These are phyloP conservation scores for Apiotrichum montevideense DNA, from an alignment of 1,284 basidiomycete species.

Conservation along the genomic window DNA sequence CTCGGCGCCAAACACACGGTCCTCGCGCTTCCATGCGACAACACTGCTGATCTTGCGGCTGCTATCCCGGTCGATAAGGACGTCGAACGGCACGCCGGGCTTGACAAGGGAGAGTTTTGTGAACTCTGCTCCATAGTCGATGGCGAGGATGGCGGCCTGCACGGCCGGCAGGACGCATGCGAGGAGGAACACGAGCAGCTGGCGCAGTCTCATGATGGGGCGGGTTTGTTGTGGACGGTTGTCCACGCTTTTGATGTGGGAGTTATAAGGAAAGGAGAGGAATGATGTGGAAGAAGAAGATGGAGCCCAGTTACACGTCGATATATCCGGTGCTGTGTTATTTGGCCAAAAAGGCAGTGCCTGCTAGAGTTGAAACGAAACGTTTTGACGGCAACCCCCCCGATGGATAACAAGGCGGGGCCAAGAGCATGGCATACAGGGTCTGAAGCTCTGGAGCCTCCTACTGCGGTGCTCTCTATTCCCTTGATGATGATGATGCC, in stretches of 20 bases:
- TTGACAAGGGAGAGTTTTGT: constrained; percentile 96
- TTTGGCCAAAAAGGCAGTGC: too few species aligned
- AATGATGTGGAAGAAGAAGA: not conserved
- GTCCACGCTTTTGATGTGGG: not conserved
- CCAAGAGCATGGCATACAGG: too few species aligned
- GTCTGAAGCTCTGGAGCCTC: too few species aligned
- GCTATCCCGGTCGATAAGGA: constrained; percentile 90
- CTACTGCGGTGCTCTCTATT: too few species aligned
- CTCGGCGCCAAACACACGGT: constrained; percentile 81
- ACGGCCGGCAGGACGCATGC: constrained; percentile 29
- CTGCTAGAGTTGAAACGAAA: too few species aligned
- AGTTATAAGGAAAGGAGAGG: not conserved
- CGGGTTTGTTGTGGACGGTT: not conserved
- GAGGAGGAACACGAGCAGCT: constrained; percentile 27
- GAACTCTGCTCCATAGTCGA: constrained; percentile 94
- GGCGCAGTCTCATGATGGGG: constrained; percentile 19
- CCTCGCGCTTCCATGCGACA: constrained; percentile 79
- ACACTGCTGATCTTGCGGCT: constrained; percentile 90
- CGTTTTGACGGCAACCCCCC: too few species aligned
- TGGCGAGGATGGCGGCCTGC: constrained; percentile 62
- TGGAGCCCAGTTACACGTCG: not conserved
- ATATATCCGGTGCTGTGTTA: too few species aligned
- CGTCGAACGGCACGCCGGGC: constrained; percentile 92
- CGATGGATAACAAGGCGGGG: too few species aligned
- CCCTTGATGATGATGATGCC: too few species aligned